These are phyloP conservation scores for Fraxinus paxiana DNA, from an alignment of 305 asterid species.

Conservation along the genomic window DNA sequence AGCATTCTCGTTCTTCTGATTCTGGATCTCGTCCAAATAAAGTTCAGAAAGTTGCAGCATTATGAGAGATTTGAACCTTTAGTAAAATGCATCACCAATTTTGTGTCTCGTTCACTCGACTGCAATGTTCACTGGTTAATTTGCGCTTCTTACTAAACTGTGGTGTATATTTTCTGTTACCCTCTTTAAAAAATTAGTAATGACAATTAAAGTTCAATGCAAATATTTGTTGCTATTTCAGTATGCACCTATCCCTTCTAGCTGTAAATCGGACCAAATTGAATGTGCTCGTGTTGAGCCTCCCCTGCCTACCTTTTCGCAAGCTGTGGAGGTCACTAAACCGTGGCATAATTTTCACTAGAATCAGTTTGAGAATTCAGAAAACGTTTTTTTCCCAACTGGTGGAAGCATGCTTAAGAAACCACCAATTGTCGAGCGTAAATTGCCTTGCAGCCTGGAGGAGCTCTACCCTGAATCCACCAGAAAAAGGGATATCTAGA, in stretches of 20 bases:
- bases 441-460: no score
- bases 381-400: no score
- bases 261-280: background rate
- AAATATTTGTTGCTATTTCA: background rate
- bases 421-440: no score
- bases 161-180: background rate
- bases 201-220: background rate
- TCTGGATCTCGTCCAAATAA: conserved; percentile 53
- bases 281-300: background rate
- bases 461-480: no score
- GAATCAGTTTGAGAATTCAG: no score
- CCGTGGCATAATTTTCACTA: no score
- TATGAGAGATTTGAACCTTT: conserved; percentile 14
- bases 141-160: background rate
- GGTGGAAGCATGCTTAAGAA: no score
- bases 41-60: conserved; percentile 55
- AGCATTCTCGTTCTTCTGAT: conserved; percentile 68
- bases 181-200: background rate
- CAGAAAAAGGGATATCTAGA: no score
- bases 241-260: background rate
- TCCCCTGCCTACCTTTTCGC: background rate
- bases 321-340: background rate
- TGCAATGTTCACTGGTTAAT: background rate
- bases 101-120: conserved; percentile 17
- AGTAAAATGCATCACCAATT: conserved; percentile 27